Percentiles rank a stretch among this genome's conserved stretches.
These are phyloP conservation scores for Sclerospora graminicola DNA, from an alignment of 352 stramenopile species.

Conservation along the genomic window DNA sequence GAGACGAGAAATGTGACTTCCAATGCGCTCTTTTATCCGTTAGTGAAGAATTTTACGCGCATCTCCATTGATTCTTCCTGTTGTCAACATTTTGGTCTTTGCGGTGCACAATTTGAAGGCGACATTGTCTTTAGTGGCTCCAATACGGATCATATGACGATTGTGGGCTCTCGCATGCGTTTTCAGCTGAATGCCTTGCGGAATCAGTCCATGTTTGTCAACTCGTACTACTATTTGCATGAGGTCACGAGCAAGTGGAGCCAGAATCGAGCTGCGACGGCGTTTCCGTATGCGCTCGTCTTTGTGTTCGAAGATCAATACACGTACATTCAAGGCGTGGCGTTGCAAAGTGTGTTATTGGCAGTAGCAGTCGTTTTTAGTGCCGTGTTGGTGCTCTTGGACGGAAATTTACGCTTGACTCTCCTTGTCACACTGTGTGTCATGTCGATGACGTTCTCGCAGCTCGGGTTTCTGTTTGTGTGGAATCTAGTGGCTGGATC, in stretches of 20 bases:
- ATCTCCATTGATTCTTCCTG: slow-evolving; percentile 86
- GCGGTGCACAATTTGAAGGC: slow-evolving; percentile 74
- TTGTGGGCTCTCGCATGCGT: slow-evolving; percentile 69
- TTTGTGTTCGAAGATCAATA: slow-evolving; percentile 92
- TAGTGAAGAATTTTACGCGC: slow-evolving; percentile 77
- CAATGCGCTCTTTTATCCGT: slow-evolving; percentile 59
- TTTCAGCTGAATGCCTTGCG: slow-evolving; percentile 82
- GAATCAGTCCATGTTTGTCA: slow-evolving; percentile 86
- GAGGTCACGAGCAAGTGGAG: slow-evolving; percentile 37
- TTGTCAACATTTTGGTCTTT: slow-evolving; percentile 83
- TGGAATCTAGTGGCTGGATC: slow-evolving; percentile 51
- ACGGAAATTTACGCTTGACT: slow-evolving; percentile 51
- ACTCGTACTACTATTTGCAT: slow-evolving; percentile 85
- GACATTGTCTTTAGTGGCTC: slow-evolving; percentile 68
- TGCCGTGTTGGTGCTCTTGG: slow-evolving; percentile 68
- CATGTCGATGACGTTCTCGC: slow-evolving; percentile 64
- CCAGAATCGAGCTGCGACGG: slow-evolving; percentile 12
- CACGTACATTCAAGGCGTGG: slow-evolving; percentile 85
- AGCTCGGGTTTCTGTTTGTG: slow-evolving; percentile 72
- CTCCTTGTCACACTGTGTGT: slow-evolving; percentile 67
- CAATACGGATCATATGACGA: slow-evolving; percentile 17
- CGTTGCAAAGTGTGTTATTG: slow-evolving; percentile 76
- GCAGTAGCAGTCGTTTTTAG: slow-evolving; percentile 74
- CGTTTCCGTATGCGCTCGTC: slow-evolving; percentile 86
- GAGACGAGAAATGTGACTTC: slow-evolving; percentile 34